Conservation (phyloP, 1,284 basidiomycete species). For the Porogramme epimiltina region DNA sequence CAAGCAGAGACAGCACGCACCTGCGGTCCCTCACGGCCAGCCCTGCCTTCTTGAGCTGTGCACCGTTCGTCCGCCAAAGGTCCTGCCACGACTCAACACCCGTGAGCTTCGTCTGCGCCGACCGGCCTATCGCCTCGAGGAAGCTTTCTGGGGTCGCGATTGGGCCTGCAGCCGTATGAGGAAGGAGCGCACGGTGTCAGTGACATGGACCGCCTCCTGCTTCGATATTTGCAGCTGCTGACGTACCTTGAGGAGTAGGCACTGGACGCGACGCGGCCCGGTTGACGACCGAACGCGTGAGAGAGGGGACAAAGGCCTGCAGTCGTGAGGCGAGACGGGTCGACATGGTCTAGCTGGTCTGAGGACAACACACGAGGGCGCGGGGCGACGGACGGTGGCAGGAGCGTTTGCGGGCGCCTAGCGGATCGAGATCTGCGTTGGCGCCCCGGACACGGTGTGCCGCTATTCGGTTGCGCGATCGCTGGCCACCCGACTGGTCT, state of each 20-base stretch:
- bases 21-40: constrained; percentile 67
- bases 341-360: constrained; percentile 9
- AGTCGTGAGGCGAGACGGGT: constrained; percentile 15
- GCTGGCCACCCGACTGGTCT: too few relatives aligned
- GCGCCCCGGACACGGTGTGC: too few relatives aligned
- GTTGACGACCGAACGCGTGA: constrained; percentile 42
- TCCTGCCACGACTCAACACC: constrained; percentile 59
- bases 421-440: background rate
- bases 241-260: constrained; percentile 31
- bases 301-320: constrained; percentile 8
- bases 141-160: constrained; percentile 61
- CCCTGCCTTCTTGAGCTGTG: constrained; percentile 64
- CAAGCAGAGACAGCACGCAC: constrained; percentile 46
- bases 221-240: too few relatives aligned
- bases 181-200: constrained; percentile 14
- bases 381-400: background rate
- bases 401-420: background rate
- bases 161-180: constrained; percentile 39
- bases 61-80: constrained; percentile 64
- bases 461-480: too few relatives aligned
- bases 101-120: constrained; percentile 62
- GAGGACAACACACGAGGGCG: background rate
- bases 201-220: constrained; percentile 8
- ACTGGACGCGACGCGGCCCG: constrained; percentile 37
- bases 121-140: constrained; percentile 71